Evolutionary conservation across 257 asterid genomes (phyloP).

Genomic region (Galeopsis tetrahit): DNA sequence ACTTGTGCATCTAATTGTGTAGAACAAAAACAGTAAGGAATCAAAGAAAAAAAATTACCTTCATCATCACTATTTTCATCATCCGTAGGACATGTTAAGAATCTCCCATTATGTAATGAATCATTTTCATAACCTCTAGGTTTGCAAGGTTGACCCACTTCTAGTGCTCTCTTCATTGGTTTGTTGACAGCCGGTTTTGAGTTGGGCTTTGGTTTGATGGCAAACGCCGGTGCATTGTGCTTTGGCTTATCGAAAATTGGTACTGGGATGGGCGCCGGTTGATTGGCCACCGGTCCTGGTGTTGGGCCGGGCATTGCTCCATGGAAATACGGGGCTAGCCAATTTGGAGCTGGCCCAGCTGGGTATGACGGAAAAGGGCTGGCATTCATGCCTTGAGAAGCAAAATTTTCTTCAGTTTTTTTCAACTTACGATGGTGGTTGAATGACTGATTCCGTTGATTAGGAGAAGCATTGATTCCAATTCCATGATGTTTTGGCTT

Average conservation of each 20-base stretch:
- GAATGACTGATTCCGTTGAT: neutral
- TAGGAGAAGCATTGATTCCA: too few species aligned
- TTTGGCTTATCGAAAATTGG: neutral
- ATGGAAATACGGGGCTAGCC: neutral
- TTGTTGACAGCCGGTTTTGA: neutral
- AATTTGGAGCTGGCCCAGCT: neutral
- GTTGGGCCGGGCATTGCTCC: neutral
- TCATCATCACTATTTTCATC: too few species aligned
- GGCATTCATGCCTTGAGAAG: neutral
- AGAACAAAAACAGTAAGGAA: too few species aligned
- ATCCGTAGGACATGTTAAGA: neutral
- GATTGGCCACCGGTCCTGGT: neutral
- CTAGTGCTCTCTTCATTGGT: neutral
- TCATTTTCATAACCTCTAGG: neutral
- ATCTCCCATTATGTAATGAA: neutral
- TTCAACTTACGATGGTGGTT: neutral
- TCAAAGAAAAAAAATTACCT: too few species aligned
- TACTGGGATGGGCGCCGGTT: neutral
- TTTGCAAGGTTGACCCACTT: neutral
- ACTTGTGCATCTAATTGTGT: too few species aligned
- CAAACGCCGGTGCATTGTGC: neutral
- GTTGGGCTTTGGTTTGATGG: neutral
- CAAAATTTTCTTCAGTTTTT: too few species aligned
- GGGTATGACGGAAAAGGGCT: neutral
- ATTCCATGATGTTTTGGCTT: neutral